Evolutionary conservation across 2,329 filamentous ascomycete genomes (phyloP), one percentile per base, ranked within the genome.

Genomic region (Acephala macrosclerotiorum): DNA sequence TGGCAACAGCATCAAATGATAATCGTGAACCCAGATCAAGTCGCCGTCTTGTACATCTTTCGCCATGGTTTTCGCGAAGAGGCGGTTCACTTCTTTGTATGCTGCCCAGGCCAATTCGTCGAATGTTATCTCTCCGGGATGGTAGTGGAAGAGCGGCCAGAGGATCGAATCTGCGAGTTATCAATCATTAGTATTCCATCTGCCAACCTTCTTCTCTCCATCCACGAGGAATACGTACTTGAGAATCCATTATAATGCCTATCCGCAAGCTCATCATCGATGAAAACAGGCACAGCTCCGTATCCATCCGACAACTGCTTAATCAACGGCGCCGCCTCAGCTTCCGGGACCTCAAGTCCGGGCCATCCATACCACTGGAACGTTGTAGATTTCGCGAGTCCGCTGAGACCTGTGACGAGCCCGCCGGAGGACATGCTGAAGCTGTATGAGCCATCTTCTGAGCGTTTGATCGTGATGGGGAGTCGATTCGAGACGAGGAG

Each of bases 311-410:
- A 92, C 75, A 98, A 83, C 70, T 91, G 89, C 75, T 91, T 85
- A 76, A 88, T 91, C 78, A 99, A 89, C 63, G 85, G 84, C 1
- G 86, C 83, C 51, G 92, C 86, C 79, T 98, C 95, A 63, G 89
- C 86, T 69, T 96, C 92, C 45, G 95, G 95, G 4, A 98, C 89
- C 79, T 98, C 93, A 58, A 97, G 82, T 42, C 96, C 96, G 0
- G 96, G 94, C 95, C 96, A 98, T 72, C 96, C 96, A 80, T 98
- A 98, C 96, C 96, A 99, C 79, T 96, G 92, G 80, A 98, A 98
- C 72, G 90, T 95, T 29, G 93, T 97, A 36, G 93, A 91, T 81
- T 97, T 97, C 74, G 92, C 91, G 65, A 98, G 82, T 29, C 96
- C 96, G 72, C 93, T 97, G 67, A 99, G 84, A 22, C 96, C 96